These are phyloP conservation scores for Irpex sp. DNA, from an alignment of 1,284 basidiomycete genomes.

Conservation along the genomic window DNA sequence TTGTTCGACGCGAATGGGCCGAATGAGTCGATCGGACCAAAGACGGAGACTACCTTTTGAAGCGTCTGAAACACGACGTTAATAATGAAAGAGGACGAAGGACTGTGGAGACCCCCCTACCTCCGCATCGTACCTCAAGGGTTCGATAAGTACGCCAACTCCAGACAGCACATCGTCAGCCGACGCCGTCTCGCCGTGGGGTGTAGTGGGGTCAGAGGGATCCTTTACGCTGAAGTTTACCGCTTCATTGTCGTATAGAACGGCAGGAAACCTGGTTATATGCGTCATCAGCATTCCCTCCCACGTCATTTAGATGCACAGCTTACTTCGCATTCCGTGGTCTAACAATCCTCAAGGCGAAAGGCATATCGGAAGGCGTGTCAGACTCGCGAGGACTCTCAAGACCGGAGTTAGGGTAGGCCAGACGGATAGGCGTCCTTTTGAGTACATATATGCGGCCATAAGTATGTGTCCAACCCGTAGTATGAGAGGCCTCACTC, in stretches of 20 bases:
- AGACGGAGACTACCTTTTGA: constrained; percentile 42
- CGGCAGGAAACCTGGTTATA: constrained; percentile 42
- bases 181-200: neutral
- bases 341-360: constrained; percentile 47
- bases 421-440: neutral
- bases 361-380: constrained; percentile 21
- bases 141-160: constrained; percentile 46
- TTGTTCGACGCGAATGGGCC: constrained; percentile 12
- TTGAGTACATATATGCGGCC: neutral
- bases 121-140: constrained; percentile 54
- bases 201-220: neutral
- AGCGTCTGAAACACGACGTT: constrained; percentile 36
- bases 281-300: neutral
- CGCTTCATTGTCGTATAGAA: constrained; percentile 59
- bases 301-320: neutral
- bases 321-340: constrained; percentile 43
- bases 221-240: constrained; percentile 11
- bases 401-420: constrained; percentile 7
- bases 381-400: constrained; percentile 4
- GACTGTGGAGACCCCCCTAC: constrained; percentile 30
- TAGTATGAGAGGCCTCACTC: constrained; percentile 12
- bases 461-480: neutral
- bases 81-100: neutral
- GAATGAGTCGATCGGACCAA: constrained; percentile 55
- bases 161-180: constrained; percentile 25